Percentiles rank a stretch among this genome's conserved stretches.
These are phyloP conservation scores for Colletotrichum sojae DNA, from an alignment of 2,329 filamentous ascomycete genomes.

Conservation along the genomic window DNA sequence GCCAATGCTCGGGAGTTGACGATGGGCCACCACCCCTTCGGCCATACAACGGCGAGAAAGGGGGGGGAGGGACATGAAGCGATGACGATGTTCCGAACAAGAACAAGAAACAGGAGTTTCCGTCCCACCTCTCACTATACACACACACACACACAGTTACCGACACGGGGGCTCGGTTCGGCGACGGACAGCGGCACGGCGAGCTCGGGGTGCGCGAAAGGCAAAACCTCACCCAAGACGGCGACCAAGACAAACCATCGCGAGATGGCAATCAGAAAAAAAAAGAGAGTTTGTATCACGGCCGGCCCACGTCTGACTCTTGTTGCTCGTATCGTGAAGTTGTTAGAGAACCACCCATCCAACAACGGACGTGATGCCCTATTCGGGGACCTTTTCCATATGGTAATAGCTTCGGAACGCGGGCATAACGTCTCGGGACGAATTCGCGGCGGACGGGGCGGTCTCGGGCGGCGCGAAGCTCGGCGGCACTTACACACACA, in stretches of 20 bases:
- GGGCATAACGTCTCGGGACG: constrained; percentile 14
- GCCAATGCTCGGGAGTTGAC: constrained; percentile 4
- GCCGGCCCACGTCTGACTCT: constrained; percentile 31
- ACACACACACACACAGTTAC: neutral
- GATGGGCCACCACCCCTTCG: neutral
- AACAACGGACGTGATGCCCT: constrained; percentile 32
- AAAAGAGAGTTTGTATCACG: constrained; percentile 38
- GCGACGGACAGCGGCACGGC: neutral
- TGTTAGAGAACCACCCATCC: constrained; percentile 17
- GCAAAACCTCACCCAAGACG: neutral
- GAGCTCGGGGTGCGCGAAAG: neutral
- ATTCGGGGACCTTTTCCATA: constrained; percentile 13
- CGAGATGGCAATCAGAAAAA: constrained; percentile 29
- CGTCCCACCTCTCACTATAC: neutral
- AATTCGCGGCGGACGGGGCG: constrained; percentile 8
- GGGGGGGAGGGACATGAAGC: neutral
- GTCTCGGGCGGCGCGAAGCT: constrained; percentile 11
- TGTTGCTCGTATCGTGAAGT: neutral
- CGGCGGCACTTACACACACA: constrained; percentile 5
- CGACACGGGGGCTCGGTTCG: neutral
- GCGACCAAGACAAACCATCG: neutral
- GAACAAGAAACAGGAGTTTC: neutral
- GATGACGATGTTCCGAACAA: neutral
- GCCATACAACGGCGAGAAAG: neutral
- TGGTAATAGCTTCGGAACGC: constrained; percentile 17